Base-by-base conservation (phyloP, 768 basidiomycete species). In the Phanerodontia chrysosporium region DNA sequence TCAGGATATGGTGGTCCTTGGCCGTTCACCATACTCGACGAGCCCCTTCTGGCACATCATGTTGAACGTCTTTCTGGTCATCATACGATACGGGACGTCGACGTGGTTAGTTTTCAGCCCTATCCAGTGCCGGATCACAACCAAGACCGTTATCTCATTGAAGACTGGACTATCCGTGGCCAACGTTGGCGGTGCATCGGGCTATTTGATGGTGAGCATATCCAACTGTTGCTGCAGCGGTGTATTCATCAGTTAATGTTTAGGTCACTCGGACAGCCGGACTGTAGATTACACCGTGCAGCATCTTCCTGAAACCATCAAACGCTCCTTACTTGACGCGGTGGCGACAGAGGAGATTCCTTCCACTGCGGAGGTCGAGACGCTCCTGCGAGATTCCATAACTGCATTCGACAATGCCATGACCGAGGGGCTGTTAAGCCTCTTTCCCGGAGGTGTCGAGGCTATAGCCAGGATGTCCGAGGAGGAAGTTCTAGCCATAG, bases 381-480 rank as follows among this genome's bases (percentile, higher is more conserved):
- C 72, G n/a, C 61, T 73, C 13, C 70, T 83, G 22, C 56, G 69
- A 16, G 69, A 72, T 36, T 65, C 74, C 3, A 70, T 83, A 46
- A 61, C 67, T 42, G 64, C 67, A 22, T 67, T 81, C 22, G 82
- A 84, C 49, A 66, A 74, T 49, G 63, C 66, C 9, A 74, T 83
- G 44, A 74, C 74, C 5, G 68, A 72, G 7, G 76, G 74, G 28
- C 72, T 83, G 60, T 65, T 74, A 22, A 66, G 71, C 36, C 66
- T 84, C 49, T 75, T 82, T 45, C 79, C 83, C 24, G 85, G 83
- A 4, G 86, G 85, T n/a, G 73, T 84, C 27, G 74, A 76, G 30
- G 69, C 77, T n/a, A 78, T 84, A 69, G 63, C 59, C 49, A 35
- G 35, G 29, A 64, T 69, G 67, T 77, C 84, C 2, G 84, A 87